Base-by-base conservation (phyloP, 2,329 filamentous ascomycete genomes). In the Monosporascus sp. region DNA sequence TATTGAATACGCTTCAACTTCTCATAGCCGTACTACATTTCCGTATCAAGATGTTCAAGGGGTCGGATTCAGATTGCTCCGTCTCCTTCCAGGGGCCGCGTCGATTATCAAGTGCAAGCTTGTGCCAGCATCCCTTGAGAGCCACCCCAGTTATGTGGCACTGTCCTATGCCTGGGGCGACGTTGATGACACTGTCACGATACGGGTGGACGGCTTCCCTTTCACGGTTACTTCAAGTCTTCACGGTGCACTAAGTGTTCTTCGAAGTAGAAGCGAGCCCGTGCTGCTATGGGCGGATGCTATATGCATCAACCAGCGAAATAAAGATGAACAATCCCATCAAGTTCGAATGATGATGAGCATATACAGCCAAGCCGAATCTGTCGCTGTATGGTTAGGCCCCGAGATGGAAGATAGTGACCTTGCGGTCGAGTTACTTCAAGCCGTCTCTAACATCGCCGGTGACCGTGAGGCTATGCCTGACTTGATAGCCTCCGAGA, bases 121-220 rank as follows among this genome's bases (percentile, higher is more conserved):
- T 2, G 5, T 54, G 11, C 51, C 52, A 17, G 47, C 47, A 2
- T 51, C 53, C 6, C 44, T 62, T 3, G 39, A 54, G 38, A 47
- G 60, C 8, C 54, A 57, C 2, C 60, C 59, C 3, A 45, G 52
- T 1, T 70, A 68, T 41, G 52, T 59, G 24, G 66, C 68, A 2
- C 50, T 72, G 1, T 72, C 68, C 0, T 71, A 71, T 53, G 62
- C 65, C 0, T 70, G 68, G 69, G 68, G 69, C 0, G 62, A 68
- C 44, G 46, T 59, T 0, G 57, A 60, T 3, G 60, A 67, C 18
- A 57, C 55, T 0, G 44, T 47, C n/a, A 49, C 36, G 3, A 39
- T 62, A 1, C 45, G 49, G 11, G 42, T 62, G 31, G 52, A 59
- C 25, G 59, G 59, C 36, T 27, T 20, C 22, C 37, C 17, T 2